Base-by-base conservation (phyloP, 2,329 filamentous ascomycete genomes). In the Aspergillus sp. region DNA sequence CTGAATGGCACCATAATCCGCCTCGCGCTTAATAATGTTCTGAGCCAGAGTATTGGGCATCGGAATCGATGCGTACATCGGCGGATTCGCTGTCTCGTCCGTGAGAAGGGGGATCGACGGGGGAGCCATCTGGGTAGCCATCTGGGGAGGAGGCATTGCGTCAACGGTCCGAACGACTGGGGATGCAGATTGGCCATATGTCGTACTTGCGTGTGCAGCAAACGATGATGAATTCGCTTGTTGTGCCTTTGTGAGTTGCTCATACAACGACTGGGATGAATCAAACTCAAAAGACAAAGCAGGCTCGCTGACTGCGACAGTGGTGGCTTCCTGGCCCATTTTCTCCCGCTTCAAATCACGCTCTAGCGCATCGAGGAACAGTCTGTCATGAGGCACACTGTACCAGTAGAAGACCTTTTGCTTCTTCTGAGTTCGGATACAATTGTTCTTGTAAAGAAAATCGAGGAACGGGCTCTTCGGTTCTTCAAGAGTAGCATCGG, bases 331-430 rank as follows among this genome's bases (percentile, higher is more conserved):
- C 81, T 99, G 95, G 68, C 91, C 90, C 94, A 98, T 98, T 87
- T 99, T 99, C 82, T 99, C 95, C 74, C 95, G 89, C 88, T 99
- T 99, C 75, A 99, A 82, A 76, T 99, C 95, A 68, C 95, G 90
- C 85, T 99, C 95, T 71, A 99, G 84, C 45, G 95, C 95, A 82
- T 99, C 95, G 69, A 99, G 89, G 81, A 99, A 99, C 55, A 99
- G 88, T 58, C 95, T 89, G 80, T 99, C 95, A 78, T 99, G 95
- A 1, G 95, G 95, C 52, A 99, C 95, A 82, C 93, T 97, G 82
- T 98, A 99, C 95, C 95, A 99, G 83, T 98, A 99, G 76, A 99
- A 99, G 68, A 99, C 95, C 84, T 99, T 99, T 77, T 99, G 95
- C 86, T 99, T 99, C 88, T 99, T 99, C 80, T 99, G 95, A 43